Conservation (phyloP, 352 stramenopile genomes). For the Blastocystis sp. region DNA sequence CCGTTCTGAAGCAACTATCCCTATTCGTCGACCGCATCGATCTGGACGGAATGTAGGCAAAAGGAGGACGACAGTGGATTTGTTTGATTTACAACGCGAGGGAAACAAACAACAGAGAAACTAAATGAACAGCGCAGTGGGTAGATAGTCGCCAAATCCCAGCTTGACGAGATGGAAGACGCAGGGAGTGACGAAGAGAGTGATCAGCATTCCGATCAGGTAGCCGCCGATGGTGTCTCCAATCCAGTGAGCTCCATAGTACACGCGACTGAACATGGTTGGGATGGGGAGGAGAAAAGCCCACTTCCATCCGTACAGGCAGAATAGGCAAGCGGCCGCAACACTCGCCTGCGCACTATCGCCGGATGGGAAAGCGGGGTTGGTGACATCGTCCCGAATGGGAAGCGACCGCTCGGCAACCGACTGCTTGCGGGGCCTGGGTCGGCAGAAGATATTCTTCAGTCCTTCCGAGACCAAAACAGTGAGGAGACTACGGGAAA, state of each 20-base stretch:
- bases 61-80: too few species aligned
- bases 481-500: slow-evolving; percentile 28
- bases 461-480: slow-evolving; percentile 41
- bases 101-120: slow-evolving; percentile 13
- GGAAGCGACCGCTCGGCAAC: slow-evolving; percentile 19
- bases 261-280: slow-evolving; percentile 58
- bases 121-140: slow-evolving; percentile 29
- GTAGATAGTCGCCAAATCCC: slow-evolving; percentile 9
- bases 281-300: slow-evolving; percentile 36
- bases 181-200: background rate
- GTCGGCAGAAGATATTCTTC: slow-evolving; percentile 16
- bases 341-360: slow-evolving; percentile 23
- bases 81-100: background rate
- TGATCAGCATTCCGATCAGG: slow-evolving; percentile 15
- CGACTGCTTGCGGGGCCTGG: slow-evolving; percentile 22
- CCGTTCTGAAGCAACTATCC: too few species aligned
- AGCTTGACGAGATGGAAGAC: background rate
- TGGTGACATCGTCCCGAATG: slow-evolving; percentile 51
- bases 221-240: slow-evolving; percentile 37
- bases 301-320: slow-evolving; percentile 2
- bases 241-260: slow-evolving; percentile 68
- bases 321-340: slow-evolving; percentile 1
- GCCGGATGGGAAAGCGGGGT: slow-evolving; percentile 52
- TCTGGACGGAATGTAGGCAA: too few species aligned
- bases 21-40: too few species aligned